Base-by-base conservation (phyloP, 2,329 filamentous ascomycete species). In the Fusarium mangiferae region DNA sequence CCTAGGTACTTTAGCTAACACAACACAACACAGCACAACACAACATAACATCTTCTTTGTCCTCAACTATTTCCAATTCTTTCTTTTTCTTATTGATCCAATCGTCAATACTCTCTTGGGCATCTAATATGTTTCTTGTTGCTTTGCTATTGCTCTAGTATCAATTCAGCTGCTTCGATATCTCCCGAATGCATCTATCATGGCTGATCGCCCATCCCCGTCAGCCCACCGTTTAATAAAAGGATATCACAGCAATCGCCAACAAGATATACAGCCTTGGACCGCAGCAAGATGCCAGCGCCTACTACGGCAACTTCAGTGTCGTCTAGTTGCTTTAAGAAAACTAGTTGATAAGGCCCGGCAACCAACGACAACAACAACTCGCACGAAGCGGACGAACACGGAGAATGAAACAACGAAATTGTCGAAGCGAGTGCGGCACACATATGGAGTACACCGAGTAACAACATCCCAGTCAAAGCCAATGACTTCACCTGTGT, bases 201-300 rank as follows among this genome's bases (percentile, higher is more conserved):
- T 75, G 72, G 49, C 44, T 26, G 62, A 61, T 49, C 45, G 56
- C 20, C 49, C 68, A 30, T 66, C 65, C 14, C 64, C 66, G 26
- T 70, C 75, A 58, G 74, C 70, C 45, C 75, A 78, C 54, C 57
- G 60, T 28, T 58, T 73, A 14, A 42, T 58, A 18, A 51, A 38
- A n/a, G 41, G 56, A 15, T 46, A 30, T 35, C 33, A 33, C 7
- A 70, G 64, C 38, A 45, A 46, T 24, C 49, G 52, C 51, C 62
- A 62, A 44, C 62, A 74, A 48, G 68, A 75, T 38, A n/a, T 65
- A 18, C 81, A 82, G 49, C 80, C 80, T 18, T 88, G 86, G 86
- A 87, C 85, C 9, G 84, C 86, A 10, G 82, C 84, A 56, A 80
- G 85, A 62, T 88, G 86, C 49, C 83, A 85, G 54, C 82, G 85